Conservation (phyloP, 805 yeast genomes). For the Wickerhamomyces rabaulensis region DNA sequence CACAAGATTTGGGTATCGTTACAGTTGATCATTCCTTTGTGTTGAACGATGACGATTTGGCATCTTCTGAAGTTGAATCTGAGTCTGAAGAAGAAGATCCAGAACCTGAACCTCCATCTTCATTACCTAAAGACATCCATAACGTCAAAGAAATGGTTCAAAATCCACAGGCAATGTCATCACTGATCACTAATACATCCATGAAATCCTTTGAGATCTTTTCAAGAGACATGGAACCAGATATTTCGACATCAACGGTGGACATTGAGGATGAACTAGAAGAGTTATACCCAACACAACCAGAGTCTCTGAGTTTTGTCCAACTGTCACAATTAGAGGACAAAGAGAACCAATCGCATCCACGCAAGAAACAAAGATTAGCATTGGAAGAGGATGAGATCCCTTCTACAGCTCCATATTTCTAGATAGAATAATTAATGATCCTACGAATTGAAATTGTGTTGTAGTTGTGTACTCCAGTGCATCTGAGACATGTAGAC, state of each 20-base stretch:
- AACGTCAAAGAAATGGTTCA: constrained; percentile 2
- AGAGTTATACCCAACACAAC: constrained; percentile 25
- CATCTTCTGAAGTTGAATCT: constrained; percentile 4
- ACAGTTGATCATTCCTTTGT: constrained; percentile 5
- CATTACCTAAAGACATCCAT: constrained; percentile 11
- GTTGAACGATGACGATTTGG: constrained; percentile 14
- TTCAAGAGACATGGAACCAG: not conserved
- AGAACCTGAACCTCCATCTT: constrained; percentile 6
- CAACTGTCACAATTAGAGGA: constrained; percentile 15
- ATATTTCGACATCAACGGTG: not conserved
- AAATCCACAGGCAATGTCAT: not conserved
- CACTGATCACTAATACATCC: not conserved
- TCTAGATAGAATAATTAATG: not conserved
- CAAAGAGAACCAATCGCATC: constrained; percentile 1
- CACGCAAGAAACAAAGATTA: not conserved
- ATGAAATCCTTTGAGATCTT: not conserved
- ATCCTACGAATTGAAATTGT: not conserved
- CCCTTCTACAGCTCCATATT: constrained; percentile 4
- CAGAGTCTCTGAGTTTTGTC: constrained; percentile 15
- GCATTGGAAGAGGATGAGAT: constrained; percentile 1
- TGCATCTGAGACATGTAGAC: not conserved
- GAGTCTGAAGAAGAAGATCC: constrained; percentile 5
- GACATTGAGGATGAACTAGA: constrained; percentile 24
- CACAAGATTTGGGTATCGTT: not conserved
- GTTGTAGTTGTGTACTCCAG: too few species aligned